Percentiles rank a stretch among this genome's conserved stretches.
These are phyloP conservation scores for Aspergillus alliaceus DNA, from an alignment of 2,329 filamentous ascomycete genomes.

Conservation along the genomic window DNA sequence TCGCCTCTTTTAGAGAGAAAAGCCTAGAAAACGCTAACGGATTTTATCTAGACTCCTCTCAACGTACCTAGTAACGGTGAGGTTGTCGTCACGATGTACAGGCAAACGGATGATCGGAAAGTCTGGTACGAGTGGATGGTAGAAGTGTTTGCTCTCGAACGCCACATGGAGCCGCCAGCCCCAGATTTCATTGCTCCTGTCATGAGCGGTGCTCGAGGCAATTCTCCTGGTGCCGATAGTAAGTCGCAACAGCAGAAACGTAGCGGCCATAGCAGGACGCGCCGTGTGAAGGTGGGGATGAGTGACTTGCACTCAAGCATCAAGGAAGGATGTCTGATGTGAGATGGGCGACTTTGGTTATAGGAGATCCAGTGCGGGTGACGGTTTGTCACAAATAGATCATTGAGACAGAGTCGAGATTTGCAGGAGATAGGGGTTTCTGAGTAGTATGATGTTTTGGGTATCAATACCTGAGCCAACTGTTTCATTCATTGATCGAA, in stretches of 20 bases:
- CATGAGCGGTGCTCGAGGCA: slow-evolving; percentile 31
- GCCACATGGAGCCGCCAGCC: slow-evolving; percentile 13
- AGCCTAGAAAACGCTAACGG: neutral
- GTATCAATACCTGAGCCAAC: neutral
- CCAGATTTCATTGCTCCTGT: slow-evolving; percentile 22
- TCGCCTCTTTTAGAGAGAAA: neutral
- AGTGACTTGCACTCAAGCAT: slow-evolving; percentile 51
- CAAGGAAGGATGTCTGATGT: slow-evolving; percentile 52
- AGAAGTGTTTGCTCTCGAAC: slow-evolving; percentile 66
- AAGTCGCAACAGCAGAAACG: slow-evolving; percentile 13
- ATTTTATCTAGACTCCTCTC: slow-evolving; percentile 67
- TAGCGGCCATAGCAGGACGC: slow-evolving; percentile 13
- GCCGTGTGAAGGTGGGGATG: slow-evolving; percentile 42
- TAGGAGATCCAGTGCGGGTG: neutral
- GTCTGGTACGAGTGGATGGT: slow-evolving; percentile 99
- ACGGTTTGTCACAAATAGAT: neutral
- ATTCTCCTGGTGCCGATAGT: slow-evolving; percentile 25
- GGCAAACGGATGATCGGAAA: slow-evolving; percentile 89
- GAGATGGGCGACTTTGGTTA: slow-evolving; percentile 13
- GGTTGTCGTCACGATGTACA: slow-evolving; percentile 90
- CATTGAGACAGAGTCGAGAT: neutral
- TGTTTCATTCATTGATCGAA: neutral
- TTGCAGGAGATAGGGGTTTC: neutral
- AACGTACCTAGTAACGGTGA: slow-evolving; percentile 82
- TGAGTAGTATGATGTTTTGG: neutral